phyloP scores from a whole-genome alignment of 805 yeast genomes.

The Blastobotrys attinorum region DNA sequence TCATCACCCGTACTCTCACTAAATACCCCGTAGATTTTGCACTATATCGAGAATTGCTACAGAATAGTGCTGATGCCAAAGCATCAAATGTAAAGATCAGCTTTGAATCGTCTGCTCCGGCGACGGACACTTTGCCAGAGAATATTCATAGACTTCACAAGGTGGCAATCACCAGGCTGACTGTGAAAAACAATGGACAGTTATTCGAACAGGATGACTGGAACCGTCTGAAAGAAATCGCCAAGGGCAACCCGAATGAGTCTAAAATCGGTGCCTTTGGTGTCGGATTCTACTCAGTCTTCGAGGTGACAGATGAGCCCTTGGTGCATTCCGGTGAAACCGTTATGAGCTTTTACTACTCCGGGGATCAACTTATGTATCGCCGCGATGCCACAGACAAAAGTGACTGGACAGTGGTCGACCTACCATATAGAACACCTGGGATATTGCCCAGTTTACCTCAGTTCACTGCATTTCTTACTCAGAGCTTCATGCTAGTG shows the following conservation, averaged over 20 bases:
- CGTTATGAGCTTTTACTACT: conserved; percentile 31
- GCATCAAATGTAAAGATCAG: conserved; percentile 29
- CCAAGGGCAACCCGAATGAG: conserved; percentile 37
- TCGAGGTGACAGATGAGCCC: conserved; percentile 78
- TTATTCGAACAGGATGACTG: conserved; percentile 31
- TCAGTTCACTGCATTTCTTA: conserved; percentile 30
- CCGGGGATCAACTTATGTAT: conserved; percentile 32
- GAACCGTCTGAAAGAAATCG: conserved; percentile 33
- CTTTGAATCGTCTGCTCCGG: conserved; percentile 18
- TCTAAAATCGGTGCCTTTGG: conserved; percentile 37
- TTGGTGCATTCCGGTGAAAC: conserved; percentile 42
- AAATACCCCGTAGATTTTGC: conserved; percentile 38
- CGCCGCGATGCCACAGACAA: conserved; percentile 19
- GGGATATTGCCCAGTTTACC: conserved; percentile 27
- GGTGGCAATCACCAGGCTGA: conserved; percentile 21
- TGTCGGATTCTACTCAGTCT: conserved; percentile 57
- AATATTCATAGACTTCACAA: conserved; percentile 14
- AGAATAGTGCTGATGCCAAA: conserved; percentile 35
- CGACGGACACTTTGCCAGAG: conserved; percentile 9
- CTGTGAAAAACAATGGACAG: conserved; percentile 31
- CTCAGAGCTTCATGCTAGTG: conserved; percentile 32
- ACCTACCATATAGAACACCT: conserved; percentile 28
- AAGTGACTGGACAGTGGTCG: conserved; percentile 30
- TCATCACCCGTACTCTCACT: conserved; percentile 34
- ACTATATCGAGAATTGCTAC: conserved; percentile 32